These are phyloP conservation scores for Trichosporon sp. DNA, from an alignment of 1,284 basidiomycete genomes.

Conservation along the genomic window DNA sequence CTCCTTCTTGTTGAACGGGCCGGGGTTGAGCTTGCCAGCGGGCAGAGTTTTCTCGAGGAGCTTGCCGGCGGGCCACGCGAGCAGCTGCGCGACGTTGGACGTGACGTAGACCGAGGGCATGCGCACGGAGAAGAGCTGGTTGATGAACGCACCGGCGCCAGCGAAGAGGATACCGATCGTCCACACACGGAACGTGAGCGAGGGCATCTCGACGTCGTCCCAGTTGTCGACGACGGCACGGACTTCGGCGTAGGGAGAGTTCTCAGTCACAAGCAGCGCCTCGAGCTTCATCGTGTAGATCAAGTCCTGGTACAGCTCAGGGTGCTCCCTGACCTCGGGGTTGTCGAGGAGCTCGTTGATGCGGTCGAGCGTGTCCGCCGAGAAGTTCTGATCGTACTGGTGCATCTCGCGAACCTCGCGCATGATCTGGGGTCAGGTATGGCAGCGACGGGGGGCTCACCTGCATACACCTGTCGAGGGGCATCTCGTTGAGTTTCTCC, in stretches of 20 bases:
- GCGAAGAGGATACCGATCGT: constrained; percentile 62
- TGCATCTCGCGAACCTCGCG: constrained; percentile 36
- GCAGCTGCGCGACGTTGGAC: constrained; percentile 44
- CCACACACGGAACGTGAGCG: constrained; percentile 84
- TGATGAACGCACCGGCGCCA: constrained; percentile 67
- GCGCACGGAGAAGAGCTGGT: constrained; percentile 60
- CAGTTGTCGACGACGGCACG: constrained; percentile 76
- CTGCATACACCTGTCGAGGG: constrained; percentile 29
- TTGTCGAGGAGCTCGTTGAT: constrained; percentile 39
- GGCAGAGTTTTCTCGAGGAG: constrained; percentile 29
- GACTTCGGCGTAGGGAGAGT: constrained; percentile 83
- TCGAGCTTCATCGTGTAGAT: constrained; percentile 45
- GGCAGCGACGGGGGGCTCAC: constrained; percentile 23
- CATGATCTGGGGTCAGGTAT: constrained; percentile 32
- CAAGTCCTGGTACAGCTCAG: constrained; percentile 36
- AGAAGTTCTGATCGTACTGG: constrained; percentile 45
- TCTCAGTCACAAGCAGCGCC: constrained; percentile 46
- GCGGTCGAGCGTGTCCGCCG: constrained; percentile 26
- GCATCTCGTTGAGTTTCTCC: constrained; percentile 33
- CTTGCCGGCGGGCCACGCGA: constrained; percentile 41
- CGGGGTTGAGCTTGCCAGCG: constrained; percentile 46
- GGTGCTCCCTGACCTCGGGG: constrained; percentile 36
- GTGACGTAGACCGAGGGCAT: constrained; percentile 42
- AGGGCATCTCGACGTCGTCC: constrained; percentile 76
- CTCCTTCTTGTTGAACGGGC: constrained; percentile 61